Evolutionary conservation across 225 moss, liverwort and hornwort species (phyloP).

Genomic region (Pseudisothecium myosuroides): DNA sequence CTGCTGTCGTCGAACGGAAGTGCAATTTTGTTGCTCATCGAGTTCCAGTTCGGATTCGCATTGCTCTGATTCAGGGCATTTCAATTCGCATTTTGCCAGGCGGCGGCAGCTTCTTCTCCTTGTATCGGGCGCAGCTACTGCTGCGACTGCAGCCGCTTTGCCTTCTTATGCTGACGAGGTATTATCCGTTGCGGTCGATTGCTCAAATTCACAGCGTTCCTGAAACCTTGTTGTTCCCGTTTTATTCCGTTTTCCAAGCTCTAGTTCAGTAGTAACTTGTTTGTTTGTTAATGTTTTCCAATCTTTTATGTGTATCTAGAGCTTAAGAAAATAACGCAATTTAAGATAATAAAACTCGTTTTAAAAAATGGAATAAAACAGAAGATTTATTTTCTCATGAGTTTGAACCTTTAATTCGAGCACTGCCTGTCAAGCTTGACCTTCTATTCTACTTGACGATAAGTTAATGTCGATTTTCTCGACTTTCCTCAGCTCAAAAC

Average conservation of each 20-base stretch:
- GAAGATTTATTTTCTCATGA: neutral
- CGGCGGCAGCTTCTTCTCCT: constrained; percentile 16
- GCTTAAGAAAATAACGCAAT: neutral
- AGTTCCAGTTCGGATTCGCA: neutral
- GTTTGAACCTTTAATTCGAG: neutral
- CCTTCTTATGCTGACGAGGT: constrained; percentile 28
- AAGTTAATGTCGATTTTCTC: neutral
- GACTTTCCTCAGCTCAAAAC: neutral
- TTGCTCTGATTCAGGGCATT: neutral
- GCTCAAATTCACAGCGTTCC: neutral
- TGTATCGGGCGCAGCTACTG: neutral
- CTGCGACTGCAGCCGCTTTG: neutral
- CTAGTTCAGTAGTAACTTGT: neutral
- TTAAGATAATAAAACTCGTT: neutral
- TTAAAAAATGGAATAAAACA: neutral
- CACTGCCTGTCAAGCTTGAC: neutral
- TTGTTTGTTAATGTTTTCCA: neutral
- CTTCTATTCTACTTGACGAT: neutral
- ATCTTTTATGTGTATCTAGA: neutral
- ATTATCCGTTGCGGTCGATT: neutral
- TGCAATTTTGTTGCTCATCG: constrained; percentile 1
- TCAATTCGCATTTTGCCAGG: neutral
- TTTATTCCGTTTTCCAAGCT: neutral
- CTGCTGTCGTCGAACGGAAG: neutral
- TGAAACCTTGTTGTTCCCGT: neutral